A percentile compares a stretch with the other conserved stretches of the same genome.
Evolutionary conservation across 768 basidiomycete species (phyloP).

Genomic region (Termitomyces sp.): DNA sequence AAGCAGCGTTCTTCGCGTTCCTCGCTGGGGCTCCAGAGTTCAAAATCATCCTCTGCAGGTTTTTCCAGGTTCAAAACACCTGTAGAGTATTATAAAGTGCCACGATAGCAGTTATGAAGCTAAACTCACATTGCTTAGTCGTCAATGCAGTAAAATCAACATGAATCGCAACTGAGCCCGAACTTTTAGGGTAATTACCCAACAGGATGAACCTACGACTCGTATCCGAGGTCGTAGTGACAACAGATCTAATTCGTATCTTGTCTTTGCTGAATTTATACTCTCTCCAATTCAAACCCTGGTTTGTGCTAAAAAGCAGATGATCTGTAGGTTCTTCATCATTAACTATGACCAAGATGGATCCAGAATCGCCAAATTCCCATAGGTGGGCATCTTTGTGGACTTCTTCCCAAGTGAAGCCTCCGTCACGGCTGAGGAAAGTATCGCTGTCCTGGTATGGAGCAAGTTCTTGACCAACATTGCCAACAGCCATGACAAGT

Average conservation of each 20-base stretch:
- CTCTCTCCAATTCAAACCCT: conserved; percentile 82
- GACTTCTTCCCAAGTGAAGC: conserved; percentile 98
- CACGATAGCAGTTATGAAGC: not conserved
- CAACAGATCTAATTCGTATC: conserved; percentile 68
- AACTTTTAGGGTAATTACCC: conserved; percentile 48
- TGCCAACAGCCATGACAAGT: conserved; percentile 93
- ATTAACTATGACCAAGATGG: conserved; percentile 88
- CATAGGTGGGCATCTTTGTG: conserved; percentile 97
- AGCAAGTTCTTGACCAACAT: conserved; percentile 80
- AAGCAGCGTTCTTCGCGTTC: conserved; percentile 83
- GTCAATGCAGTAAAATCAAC: conserved; percentile 86
- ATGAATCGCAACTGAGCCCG: conserved; percentile 65
- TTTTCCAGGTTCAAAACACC: conserved; percentile 66
- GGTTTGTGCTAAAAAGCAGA: conserved; percentile 84
- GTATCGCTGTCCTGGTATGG: conserved; percentile 87
- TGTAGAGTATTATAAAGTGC: conserved; percentile 22
- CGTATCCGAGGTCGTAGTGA: conserved; percentile 87
- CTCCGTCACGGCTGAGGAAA: conserved; percentile 93
- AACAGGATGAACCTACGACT: conserved; percentile 88
- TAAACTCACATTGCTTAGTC: conserved; percentile 58
- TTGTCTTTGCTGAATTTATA: conserved; percentile 76
- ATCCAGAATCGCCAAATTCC: conserved; percentile 98
- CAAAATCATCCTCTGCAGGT: conserved; percentile 87
- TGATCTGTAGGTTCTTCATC: conserved; percentile 92
- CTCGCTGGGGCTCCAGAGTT: conserved; percentile 94